These are phyloP conservation scores for Bacidia rubella DNA, from an alignment of 495 filamentous ascomycete species.

Conservation along the genomic window DNA sequence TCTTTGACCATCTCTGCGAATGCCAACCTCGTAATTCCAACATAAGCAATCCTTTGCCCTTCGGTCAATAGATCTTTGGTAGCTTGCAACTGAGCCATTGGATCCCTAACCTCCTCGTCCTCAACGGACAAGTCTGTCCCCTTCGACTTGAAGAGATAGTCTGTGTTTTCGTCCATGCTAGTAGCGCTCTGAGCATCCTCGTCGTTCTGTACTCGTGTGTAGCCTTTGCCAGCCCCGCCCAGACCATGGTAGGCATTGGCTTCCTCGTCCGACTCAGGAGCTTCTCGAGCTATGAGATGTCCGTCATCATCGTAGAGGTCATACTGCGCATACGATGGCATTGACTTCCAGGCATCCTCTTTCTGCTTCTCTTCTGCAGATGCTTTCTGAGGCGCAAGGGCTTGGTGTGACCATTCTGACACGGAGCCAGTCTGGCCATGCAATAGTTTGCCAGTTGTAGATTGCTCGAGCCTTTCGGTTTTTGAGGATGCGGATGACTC, in stretches of 20 bases:
- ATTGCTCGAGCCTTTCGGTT: neutral
- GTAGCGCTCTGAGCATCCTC: constrained; percentile 89
- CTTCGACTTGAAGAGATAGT: constrained; percentile 75
- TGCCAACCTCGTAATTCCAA: constrained; percentile 69
- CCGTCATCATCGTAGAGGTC: constrained; percentile 94
- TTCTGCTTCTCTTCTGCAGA: constrained; percentile 37
- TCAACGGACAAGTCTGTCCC: constrained; percentile 49
- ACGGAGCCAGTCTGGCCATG: constrained; percentile 23
- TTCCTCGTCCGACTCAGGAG: constrained; percentile 55
- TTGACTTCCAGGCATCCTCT: constrained; percentile 69
- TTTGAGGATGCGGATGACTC: neutral
- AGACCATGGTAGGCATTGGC: constrained; percentile 58
- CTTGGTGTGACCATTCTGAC: constrained; percentile 90
- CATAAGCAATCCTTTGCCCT: constrained; percentile 91
- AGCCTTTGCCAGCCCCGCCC: constrained; percentile 84
- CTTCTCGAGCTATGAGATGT: constrained; percentile 68
- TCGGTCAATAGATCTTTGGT: constrained; percentile 94
- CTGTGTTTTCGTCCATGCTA: constrained; percentile 94
- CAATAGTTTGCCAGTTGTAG: constrained; percentile 10
- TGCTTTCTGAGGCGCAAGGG: constrained; percentile 44
- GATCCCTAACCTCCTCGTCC: constrained; percentile 72
- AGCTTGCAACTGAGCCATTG: constrained; percentile 79
- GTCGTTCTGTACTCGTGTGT: constrained; percentile 83
- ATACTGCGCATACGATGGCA: constrained; percentile 84
- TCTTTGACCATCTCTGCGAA: constrained; percentile 65